These are phyloP conservation scores for Mycosarcoma mackinlayi DNA, from an alignment of 1,284 basidiomycete genomes.

Conservation along the genomic window DNA sequence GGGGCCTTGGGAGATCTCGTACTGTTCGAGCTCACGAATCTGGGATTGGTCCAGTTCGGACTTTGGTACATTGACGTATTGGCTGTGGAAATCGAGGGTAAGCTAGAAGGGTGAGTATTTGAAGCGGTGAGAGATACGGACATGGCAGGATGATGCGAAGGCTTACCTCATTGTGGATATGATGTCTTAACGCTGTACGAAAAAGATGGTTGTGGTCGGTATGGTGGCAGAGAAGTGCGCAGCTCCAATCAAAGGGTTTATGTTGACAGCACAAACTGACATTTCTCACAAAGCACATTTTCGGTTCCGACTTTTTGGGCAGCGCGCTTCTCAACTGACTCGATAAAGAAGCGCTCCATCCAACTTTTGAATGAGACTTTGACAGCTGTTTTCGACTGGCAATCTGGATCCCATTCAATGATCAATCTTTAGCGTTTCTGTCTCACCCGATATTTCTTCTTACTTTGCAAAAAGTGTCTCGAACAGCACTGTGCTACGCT, in stretches of 20 bases:
- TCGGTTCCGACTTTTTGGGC: conserved; percentile 32
- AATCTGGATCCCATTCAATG: no score
- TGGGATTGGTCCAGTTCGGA: conserved; percentile 98
- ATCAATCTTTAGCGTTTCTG: no score
- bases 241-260: neutral
- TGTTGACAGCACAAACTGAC: conserved; percentile 7
- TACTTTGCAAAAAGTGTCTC: conserved; percentile 9
- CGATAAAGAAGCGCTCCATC: conserved; percentile 7
- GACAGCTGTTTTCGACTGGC: neutral
- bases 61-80: conserved; percentile 95
- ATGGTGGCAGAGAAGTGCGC: conserved; percentile 1
- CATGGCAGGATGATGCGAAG: neutral
- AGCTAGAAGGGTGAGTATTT: neutral
- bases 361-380: conserved; percentile 7
- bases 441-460: neutral
- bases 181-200: no score
- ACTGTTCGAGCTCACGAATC: conserved; percentile 85
- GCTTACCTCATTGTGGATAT: conserved; percentile 33
- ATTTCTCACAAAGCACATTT: neutral
- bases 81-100: conserved; percentile 77
- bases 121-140: neutral
- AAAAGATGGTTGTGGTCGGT: neutral
- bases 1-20: conserved; percentile 75
- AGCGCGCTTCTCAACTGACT: conserved; percentile 9
- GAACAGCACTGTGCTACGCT: conserved; percentile 1